Base-by-base conservation (phyloP, 805 yeast species). In the Nematodospora valgi region DNA sequence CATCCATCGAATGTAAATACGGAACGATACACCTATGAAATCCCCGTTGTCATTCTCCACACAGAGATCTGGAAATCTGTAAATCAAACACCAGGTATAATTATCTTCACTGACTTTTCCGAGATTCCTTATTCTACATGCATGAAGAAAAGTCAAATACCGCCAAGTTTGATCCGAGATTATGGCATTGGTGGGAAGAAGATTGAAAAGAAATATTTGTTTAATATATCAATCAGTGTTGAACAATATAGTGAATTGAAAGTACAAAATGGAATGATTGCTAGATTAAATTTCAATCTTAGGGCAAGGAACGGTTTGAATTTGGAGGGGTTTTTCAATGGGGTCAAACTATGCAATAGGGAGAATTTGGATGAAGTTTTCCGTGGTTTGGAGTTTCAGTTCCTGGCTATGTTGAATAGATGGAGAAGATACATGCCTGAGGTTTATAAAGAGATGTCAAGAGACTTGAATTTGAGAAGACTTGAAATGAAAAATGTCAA, bases 81-180 rank as follows among this genome's bases (percentile, higher is more conserved):
- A 3, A 30, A 22, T 23, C 22, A 3, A 4, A 3, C 9, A 3
- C 7, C 18, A 23, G 28, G 23, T 9, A 12, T 21, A 7, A 13
- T 34, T 14, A 13, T 33, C 6, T 28, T 34, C 20, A 14, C 38
- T 4, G 38, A 34, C 17, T 28, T 34, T 9, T 23, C 27, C 10
- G 28, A 28, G 4, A 34, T 34, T 16, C 22, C 6, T 10, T 11
- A 9, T 7, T 4, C 5, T 5, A 34, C 38, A 6, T n/a, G 5
- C 3, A 22, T 28, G 13, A 15, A 16, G 4, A 4, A 4, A 3
- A 25, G 26, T 4, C 29, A 34, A 19, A 2, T 34, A 10, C 38
- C 38, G 8, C 34, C 38, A 4, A 17, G 13, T 7, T 4, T 34
- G 6, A 17, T 26, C 7, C 18, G 18, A 8, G 11, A 26, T 7